These are phyloP conservation scores for Peronospora destructor DNA, from an alignment of 352 stramenopile species.

Conservation along the genomic window DNA sequence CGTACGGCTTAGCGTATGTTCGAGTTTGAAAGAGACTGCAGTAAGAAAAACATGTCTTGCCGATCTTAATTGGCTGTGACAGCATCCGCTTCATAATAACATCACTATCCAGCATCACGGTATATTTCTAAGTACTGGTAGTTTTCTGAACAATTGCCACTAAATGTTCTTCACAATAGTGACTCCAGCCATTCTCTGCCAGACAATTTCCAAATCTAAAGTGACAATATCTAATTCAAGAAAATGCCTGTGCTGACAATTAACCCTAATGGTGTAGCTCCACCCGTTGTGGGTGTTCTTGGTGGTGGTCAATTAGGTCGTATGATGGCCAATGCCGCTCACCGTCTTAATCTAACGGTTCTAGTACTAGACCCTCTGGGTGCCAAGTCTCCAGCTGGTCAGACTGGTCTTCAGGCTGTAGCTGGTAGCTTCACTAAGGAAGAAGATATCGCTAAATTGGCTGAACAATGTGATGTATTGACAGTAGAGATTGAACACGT, in stretches of 20 bases:
- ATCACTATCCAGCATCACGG: too few relatives aligned
- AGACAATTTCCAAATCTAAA: too few relatives aligned
- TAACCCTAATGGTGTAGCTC: constrained; percentile 24
- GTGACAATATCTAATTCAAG: too few relatives aligned
- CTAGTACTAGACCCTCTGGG: constrained; percentile 90
- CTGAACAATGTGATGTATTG: constrained; percentile 86
- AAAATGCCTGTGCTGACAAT: constrained; percentile 51
- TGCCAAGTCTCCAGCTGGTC: constrained; percentile 57
- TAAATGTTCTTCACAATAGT: too few relatives aligned
- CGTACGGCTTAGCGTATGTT: too few relatives aligned
- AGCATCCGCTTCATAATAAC: too few relatives aligned
- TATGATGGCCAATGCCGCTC: constrained; percentile 97
- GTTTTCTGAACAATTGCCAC: too few relatives aligned
- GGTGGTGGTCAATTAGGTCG: constrained; percentile 95
- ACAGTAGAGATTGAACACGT: constrained; percentile 99
- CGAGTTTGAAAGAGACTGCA: too few relatives aligned
- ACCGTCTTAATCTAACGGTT: constrained; percentile 91
- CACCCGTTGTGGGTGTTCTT: constrained; percentile 84
- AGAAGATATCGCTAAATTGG: constrained; percentile 62
- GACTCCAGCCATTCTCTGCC: too few relatives aligned
- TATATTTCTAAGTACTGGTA: too few relatives aligned
- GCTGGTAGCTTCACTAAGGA: constrained; percentile 70
- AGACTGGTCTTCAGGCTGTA: constrained; percentile 66
- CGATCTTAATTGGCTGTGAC: too few relatives aligned
- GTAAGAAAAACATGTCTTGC: too few relatives aligned